Percentiles rank a stretch among this genome's conserved stretches.
These are phyloP conservation scores for Echinosophora koreensis DNA, from an alignment of 306 rosid species.

Conservation along the genomic window DNA sequence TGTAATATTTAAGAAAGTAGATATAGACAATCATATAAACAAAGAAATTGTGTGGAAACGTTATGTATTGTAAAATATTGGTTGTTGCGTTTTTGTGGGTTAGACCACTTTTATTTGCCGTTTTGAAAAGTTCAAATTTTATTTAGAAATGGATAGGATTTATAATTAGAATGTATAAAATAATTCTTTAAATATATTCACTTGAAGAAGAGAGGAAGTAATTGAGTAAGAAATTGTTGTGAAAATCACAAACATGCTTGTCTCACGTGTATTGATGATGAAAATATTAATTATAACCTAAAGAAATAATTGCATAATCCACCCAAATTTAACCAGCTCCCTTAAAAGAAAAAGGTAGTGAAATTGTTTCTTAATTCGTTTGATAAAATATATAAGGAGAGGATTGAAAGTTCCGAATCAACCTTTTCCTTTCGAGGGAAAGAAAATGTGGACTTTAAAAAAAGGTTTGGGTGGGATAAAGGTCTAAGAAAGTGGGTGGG, in stretches of 20 bases:
- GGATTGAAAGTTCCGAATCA: constrained; percentile 51
- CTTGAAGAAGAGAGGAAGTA: not conserved
- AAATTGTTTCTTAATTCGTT: not conserved
- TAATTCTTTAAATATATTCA: constrained; percentile 6
- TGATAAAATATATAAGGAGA: not conserved
- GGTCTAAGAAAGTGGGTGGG: constrained; percentile 65
- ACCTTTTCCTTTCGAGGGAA: constrained; percentile 24
- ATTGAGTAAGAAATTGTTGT: constrained; percentile 1
- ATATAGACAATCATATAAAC: constrained; percentile 10
- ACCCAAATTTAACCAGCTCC: constrained; percentile 38
- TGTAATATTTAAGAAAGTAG: not conserved
- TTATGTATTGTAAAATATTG: not conserved
- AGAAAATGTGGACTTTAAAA: constrained; percentile 37
- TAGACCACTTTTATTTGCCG: not conserved
- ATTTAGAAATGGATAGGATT: not conserved
- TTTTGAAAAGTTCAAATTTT: not conserved
- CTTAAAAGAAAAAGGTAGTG: constrained; percentile 8
- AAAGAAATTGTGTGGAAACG: not conserved
- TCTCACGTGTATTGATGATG: constrained; percentile 62
- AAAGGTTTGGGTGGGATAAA: constrained; percentile 52
- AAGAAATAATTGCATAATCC: constrained; percentile 51
- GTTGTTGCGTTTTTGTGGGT: not conserved
- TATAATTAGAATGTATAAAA: not conserved
- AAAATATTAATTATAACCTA: constrained; percentile 7
- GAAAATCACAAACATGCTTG: constrained; percentile 47